These are phyloP conservation scores for Tetraselmis chui DNA, from an alignment of 139 green algal genomes.

Conservation along the genomic window DNA sequence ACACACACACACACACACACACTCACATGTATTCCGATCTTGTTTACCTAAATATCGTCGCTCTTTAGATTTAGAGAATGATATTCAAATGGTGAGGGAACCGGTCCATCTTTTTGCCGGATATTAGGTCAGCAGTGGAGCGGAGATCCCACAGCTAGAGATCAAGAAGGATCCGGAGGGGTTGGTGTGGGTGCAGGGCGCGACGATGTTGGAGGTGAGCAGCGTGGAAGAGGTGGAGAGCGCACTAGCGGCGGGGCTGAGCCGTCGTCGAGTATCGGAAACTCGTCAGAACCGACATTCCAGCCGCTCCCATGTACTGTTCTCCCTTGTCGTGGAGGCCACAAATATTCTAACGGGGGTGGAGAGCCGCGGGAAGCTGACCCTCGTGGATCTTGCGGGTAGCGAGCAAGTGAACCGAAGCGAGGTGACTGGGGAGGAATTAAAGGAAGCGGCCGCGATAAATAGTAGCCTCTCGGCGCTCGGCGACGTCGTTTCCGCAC, in stretches of 20 bases:
- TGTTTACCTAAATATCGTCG: too few species aligned
- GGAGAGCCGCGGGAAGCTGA: slow-evolving; percentile 5
- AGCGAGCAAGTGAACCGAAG: slow-evolving; percentile 17
- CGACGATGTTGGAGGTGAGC: neutral
- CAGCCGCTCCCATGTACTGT: slow-evolving; percentile 14
- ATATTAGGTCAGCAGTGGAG: too few species aligned
- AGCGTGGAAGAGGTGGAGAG: neutral
- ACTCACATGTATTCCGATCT: too few species aligned
- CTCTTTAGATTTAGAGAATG: too few species aligned
- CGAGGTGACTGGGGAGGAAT: slow-evolving; percentile 8
- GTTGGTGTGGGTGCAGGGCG: slow-evolving; percentile 7
- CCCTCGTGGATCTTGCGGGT: slow-evolving; percentile 23
- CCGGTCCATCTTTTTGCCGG: too few species aligned
- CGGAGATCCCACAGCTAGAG: slow-evolving; percentile 16
- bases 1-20: too few species aligned
- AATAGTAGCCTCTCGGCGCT: slow-evolving; percentile 15
- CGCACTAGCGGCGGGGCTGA: neutral
- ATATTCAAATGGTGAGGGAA: too few species aligned
- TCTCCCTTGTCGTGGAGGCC: slow-evolving; percentile 11
- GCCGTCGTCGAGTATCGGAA: neutral
- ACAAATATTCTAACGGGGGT: slow-evolving; percentile 1
- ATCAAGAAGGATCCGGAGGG: slow-evolving; percentile 9
- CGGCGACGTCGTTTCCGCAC: slow-evolving; percentile 11
- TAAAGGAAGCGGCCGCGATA: slow-evolving; percentile 16
- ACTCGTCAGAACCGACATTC: neutral